A percentile compares a stretch with the other conserved stretches of the same genome.
phyloP scores from a whole-genome alignment of 1,284 basidiomycete species.

The Gymnopus androsaceus region DNA sequence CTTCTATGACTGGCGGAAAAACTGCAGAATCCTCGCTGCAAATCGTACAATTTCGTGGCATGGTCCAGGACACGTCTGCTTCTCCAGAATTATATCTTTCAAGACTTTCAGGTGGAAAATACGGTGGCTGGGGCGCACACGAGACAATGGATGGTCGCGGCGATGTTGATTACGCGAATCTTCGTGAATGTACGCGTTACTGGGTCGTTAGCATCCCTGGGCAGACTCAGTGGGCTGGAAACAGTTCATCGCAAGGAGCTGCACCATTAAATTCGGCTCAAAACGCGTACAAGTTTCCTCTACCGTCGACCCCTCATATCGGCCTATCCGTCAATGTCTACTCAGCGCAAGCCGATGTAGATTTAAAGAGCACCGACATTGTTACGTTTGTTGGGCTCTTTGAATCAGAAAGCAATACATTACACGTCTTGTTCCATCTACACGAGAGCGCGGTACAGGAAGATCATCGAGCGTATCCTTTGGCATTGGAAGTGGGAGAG shows the following conservation, averaged over 20 bases:
- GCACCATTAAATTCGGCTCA: conserved; percentile 24
- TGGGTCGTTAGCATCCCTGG: conserved; percentile 77
- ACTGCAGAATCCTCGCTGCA: conserved; percentile 47
- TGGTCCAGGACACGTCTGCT: conserved; percentile 80
- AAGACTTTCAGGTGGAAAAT: conserved; percentile 38
- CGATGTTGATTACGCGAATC: conserved; percentile 47
- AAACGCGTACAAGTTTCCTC: conserved; percentile 64
- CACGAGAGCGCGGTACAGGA: conserved; percentile 36
- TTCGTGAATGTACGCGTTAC: conserved; percentile 62
- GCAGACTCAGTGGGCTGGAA: conserved; percentile 50
- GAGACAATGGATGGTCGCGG: conserved; percentile 34
- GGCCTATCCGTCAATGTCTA: conserved; percentile 71
- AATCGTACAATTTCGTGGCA: conserved; percentile 68
- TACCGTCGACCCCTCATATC: conserved; percentile 51
- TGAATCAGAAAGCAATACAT: conserved; percentile 58
- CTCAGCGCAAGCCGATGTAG: conserved; percentile 29
- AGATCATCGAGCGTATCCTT: conserved; percentile 31
- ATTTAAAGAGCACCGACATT: conserved; percentile 59
- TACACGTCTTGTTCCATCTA: conserved; percentile 65
- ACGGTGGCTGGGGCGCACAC: conserved; percentile 71
- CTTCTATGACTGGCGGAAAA: not conserved
- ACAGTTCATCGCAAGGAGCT: not conserved
- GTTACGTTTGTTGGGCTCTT: conserved; percentile 72
- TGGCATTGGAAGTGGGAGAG: conserved; percentile 1
- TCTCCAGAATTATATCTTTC: conserved; percentile 73